Percentiles rank a stretch among this genome's conserved stretches.
Conservation (phyloP, 805 yeast species). For the Metschnikowia lochheadii region DNA sequence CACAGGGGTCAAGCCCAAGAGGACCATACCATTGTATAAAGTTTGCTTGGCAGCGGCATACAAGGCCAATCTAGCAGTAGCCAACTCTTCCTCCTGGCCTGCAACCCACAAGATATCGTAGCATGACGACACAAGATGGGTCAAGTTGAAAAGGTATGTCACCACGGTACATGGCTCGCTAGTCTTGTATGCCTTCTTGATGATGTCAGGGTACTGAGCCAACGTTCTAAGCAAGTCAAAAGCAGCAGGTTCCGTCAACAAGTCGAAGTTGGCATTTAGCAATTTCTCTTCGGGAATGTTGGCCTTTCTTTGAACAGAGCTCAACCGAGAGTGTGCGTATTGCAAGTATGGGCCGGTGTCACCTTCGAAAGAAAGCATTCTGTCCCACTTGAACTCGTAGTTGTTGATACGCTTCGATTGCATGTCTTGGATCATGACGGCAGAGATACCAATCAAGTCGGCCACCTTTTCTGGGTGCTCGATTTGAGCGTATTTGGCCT, state of each 20-base stretch:
- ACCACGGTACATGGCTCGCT: slow-evolving; percentile 92
- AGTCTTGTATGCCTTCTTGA: slow-evolving; percentile 77
- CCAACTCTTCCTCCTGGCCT: slow-evolving; percentile 84
- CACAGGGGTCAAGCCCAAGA: slow-evolving; percentile 95
- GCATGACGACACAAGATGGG: slow-evolving; percentile 94
- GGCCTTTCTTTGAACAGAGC: slow-evolving; percentile 90
- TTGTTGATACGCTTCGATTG: slow-evolving; percentile 94
- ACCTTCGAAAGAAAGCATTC: slow-evolving; percentile 98
- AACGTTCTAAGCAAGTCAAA: slow-evolving; percentile 67
- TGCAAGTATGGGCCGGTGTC: slow-evolving; percentile 99
- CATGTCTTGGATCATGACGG: slow-evolving; percentile 99
- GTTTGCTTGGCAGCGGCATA: slow-evolving; percentile 89
- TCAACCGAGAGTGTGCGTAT: slow-evolving; percentile 95
- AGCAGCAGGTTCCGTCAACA: slow-evolving; percentile 70
- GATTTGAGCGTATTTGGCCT: slow-evolving; percentile 85
- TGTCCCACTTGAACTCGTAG: slow-evolving; percentile 95
- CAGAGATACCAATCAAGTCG: slow-evolving; percentile 92
- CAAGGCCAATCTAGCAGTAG: slow-evolving; percentile 87
- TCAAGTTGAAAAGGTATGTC: slow-evolving; percentile 84
- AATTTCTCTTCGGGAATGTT: slow-evolving; percentile 39
- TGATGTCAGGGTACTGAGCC: slow-evolving; percentile 87
- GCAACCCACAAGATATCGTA: slow-evolving; percentile 96
- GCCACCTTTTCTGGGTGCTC: slow-evolving; percentile 94
- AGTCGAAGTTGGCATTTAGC: slow-evolving; percentile 49
- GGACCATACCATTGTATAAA: slow-evolving; percentile 79